Conservation (phyloP, 805 yeast species). For the Hanseniaspora lindneri region DNA sequence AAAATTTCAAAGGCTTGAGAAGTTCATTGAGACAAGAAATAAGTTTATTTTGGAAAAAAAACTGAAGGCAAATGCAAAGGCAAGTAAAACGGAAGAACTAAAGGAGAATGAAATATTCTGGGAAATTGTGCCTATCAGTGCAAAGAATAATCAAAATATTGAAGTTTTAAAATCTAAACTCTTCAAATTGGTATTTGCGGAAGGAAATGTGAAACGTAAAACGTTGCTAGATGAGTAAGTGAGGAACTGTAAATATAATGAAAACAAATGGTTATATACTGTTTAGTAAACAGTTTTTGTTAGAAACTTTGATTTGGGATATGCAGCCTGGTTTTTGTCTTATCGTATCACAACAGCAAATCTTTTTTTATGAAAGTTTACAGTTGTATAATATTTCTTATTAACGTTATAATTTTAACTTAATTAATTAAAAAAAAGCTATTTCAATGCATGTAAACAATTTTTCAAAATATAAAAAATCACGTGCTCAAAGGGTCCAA, state of each 20-base stretch:
- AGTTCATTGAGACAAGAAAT: constrained; percentile 31
- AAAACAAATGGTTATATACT: too few relatives aligned
- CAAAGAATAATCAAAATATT: constrained; percentile 57
- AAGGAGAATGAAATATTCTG: constrained; percentile 29
- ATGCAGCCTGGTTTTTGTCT: too few relatives aligned
- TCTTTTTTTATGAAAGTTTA: too few relatives aligned
- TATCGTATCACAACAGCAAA: too few relatives aligned
- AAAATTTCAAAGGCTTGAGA: constrained; percentile 37
- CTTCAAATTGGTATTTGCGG: constrained; percentile 36
- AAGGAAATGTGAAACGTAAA: not conserved
- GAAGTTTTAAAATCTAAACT: constrained; percentile 58
- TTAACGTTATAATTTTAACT: too few relatives aligned
- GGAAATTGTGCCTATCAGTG: constrained; percentile 78
- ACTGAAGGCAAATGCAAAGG: not conserved
- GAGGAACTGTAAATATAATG: not conserved
- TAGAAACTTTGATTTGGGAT: too few relatives aligned
- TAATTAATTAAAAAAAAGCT: too few relatives aligned
- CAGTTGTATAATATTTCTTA: too few relatives aligned
- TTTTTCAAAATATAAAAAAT: too few relatives aligned
- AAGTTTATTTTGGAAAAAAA: constrained; percentile 16
- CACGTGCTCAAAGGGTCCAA: too few relatives aligned
- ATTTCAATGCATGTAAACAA: too few relatives aligned
- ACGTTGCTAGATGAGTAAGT: not conserved
- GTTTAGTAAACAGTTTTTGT: too few relatives aligned
- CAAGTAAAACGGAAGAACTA: constrained; percentile 16